Percentiles rank a stretch among this genome's conserved stretches.
These are phyloP conservation scores for Nannochloropsis granulata DNA, from an alignment of 108 stramenopile species.

Conservation along the genomic window DNA sequence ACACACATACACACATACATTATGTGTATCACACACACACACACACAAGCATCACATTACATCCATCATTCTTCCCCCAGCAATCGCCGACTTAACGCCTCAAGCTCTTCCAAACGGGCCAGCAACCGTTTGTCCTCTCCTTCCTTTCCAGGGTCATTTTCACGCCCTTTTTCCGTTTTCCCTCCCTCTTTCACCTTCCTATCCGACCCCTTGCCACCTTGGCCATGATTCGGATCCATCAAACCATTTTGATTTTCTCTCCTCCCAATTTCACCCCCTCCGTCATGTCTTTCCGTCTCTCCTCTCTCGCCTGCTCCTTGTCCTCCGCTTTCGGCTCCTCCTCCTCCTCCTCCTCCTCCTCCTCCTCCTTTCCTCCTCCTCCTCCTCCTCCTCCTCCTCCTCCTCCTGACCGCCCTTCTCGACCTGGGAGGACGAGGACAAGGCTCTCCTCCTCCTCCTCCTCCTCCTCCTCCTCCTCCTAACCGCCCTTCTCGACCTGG, in stretches of 20 bases:
- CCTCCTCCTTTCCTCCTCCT: not conserved
- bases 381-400: not conserved
- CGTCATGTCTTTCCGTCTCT: not conserved
- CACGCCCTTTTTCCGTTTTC: not conserved
- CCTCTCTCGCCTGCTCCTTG: not conserved
- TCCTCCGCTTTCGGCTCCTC: not conserved
- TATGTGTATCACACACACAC: too few species aligned
- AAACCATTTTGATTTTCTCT: not conserved
- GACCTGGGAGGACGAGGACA: not conserved
- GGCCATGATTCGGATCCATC: not conserved
- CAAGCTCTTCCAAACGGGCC: too few species aligned
- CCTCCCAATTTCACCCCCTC: not conserved
- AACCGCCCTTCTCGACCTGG: too few species aligned
- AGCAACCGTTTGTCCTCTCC: too few species aligned
- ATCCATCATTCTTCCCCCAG: too few species aligned
- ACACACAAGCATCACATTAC: too few species aligned
- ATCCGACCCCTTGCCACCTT: not conserved
- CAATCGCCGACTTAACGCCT: too few species aligned
- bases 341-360: not conserved
- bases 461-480: not conserved
- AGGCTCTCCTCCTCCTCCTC: not conserved
- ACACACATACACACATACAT: too few species aligned
- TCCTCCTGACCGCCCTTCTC: too few species aligned
- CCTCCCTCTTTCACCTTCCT: not conserved
- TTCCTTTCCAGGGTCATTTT: not conserved